Evolutionary conservation across 1,284 basidiomycete species (phyloP).

Genomic region (Tilletia indica): DNA sequence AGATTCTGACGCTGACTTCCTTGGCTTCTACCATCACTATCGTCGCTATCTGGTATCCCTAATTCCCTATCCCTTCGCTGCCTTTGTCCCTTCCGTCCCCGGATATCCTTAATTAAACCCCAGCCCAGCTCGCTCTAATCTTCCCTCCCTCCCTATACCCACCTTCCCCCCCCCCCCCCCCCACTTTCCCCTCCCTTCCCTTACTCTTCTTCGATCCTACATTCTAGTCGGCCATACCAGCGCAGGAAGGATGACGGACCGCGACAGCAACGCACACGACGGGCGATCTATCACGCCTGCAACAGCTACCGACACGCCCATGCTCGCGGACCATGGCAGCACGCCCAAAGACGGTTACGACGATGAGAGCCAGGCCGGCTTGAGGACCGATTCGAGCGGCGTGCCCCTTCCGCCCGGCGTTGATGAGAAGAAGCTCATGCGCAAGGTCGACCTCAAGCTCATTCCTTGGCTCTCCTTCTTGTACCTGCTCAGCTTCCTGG

Average conservation of each 20-base stretch:
- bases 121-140: not conserved
- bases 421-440: slow-evolving; percentile 46
- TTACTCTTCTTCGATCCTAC: not conserved
- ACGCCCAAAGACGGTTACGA: not conserved
- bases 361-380: too few relatives aligned
- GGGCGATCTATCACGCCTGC: not conserved
- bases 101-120: too few relatives aligned
- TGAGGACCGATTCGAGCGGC: not conserved
- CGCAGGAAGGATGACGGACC: too few relatives aligned
- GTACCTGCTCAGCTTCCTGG: slow-evolving; percentile 51
- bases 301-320: not conserved
- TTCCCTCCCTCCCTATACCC: not conserved
- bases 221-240: not conserved
- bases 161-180: not conserved
- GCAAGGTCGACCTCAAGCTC: slow-evolving; percentile 47
- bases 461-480: slow-evolving; percentile 46
- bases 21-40: too few relatives aligned
- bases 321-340: not conserved
- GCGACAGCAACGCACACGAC: not conserved
- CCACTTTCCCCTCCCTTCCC: not conserved
- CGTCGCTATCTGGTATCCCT: too few relatives aligned
- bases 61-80: too few relatives aligned
- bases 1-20: too few relatives aligned
- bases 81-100: too few relatives aligned
- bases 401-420: slow-evolving; percentile 28